Base-by-base conservation (phyloP, 768 basidiomycete species). In the Russula emetica region DNA sequence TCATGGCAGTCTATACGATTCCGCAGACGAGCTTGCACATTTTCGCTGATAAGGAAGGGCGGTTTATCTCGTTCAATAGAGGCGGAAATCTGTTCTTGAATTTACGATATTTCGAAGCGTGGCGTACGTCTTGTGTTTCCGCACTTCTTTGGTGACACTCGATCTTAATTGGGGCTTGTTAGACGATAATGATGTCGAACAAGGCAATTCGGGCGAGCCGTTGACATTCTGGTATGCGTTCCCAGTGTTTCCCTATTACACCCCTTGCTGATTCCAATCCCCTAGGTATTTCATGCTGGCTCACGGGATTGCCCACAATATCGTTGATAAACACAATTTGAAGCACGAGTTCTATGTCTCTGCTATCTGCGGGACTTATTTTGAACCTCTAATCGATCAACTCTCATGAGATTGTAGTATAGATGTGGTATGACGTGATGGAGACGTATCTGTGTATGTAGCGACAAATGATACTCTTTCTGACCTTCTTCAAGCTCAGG, bases 341-440 rank as follows among this genome's bases (percentile, higher is more conserved):
- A 88, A 94, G 71, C 94, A 96, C 67, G 92, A 94, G 67, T 98
- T 97, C 74, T 97, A 92, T 74, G 94, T 96, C 70, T 92, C 92
- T 32, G 86, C 90, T 5, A 89, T 97, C 22, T 91, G 90, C 66
- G 91, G 96, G 75, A 81, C 79, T 38, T 80, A 82, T 70, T 71
- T 87, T 30, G 66, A 78, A 55, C 70, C 74, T n/a, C 74, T 86
- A 22, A 26, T 57, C 45, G 51, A 58, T 16, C 10, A 26, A 3
- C 14, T 20, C 34, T 20, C 30, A n/a, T n/a, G 30, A 2, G 30
- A 49, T 36, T 40, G 34, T 13, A 20, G 32, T 22, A 26, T 61
- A 52, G 40, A 50, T n/a, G n/a, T 7, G 22, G 38, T 34, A 26
- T 24, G 16, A 26, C 30, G 1, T 5, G 58, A 50, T 20, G 30